Evolutionary conservation across 352 stramenopile species (phyloP), one percentile per base, ranked within the genome.

Genomic region (Phytophthora fragariae): DNA sequence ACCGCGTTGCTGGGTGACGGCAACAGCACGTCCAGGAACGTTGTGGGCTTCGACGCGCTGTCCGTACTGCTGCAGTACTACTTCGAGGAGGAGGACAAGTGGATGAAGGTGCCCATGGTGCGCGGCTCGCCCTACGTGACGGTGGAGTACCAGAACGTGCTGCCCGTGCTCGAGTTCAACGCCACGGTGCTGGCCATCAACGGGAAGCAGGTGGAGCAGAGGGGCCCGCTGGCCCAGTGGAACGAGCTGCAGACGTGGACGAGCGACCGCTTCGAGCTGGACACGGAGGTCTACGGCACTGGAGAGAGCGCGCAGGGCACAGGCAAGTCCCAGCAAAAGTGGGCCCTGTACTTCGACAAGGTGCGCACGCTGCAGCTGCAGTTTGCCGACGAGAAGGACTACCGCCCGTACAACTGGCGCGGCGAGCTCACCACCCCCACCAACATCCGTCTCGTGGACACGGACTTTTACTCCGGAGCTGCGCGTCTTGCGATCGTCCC

Each of bases 121-220:
- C 83, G 89, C 7, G 89, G 89, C 17, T 84, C 88, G 14, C 88
- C 90, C 12, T 97, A 95, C 78, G 58, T 96, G 9, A 95, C 90
- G 12, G 83, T 96, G 39, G 83, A 94, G 72, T 97, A 96, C 75
- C 65, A 84, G 41, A 69, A 83, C 21, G 37, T 93, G 14, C 73
- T 92, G 7, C 90, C 90, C 1, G 79, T 95, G 54, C 52, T 97
- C 24, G 85, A 93, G 68, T 73, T 92, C 33, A 93, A 94, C 53
- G 85, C 76, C 33, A 86, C 78, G 6, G 72, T 96, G 24, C 65
- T 84, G 47, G 59, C 75, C 2, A 74, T 95, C 53, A 94, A 96
- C 62, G 70, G 67, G 12, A 60, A 85, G n/a, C 27, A 67, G 1
- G 67, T 94, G 59, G 33, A 85, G 49, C 46, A 80, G 8, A 65